Conservation (phyloP, 108 stramenopile genomes). For the Mediolabrus comicus region DNA sequence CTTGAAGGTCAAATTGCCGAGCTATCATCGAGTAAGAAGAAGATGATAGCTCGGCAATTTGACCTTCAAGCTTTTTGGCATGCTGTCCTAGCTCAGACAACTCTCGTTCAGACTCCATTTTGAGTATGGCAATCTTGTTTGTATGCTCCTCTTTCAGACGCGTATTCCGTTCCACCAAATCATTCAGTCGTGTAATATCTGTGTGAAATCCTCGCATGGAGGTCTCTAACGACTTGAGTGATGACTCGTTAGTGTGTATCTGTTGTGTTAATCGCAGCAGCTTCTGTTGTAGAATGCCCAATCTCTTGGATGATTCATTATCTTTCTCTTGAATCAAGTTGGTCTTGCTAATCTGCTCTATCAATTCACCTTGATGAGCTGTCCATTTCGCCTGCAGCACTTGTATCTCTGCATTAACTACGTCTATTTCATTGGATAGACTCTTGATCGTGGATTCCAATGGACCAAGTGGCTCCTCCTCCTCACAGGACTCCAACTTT, state of each 20-base stretch:
- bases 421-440: conserved; percentile 62
- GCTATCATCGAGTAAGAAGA: conserved; percentile 33
- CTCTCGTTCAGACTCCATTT: conserved; percentile 70
- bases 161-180: conserved; percentile 69
- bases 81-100: conserved; percentile 66
- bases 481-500: conserved; percentile 58
- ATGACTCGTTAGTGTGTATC: conserved; percentile 45
- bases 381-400: conserved; percentile 72
- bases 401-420: conserved; percentile 20
- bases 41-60: conserved; percentile 39
- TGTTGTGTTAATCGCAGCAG: conserved; percentile 56
- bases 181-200: conserved; percentile 73
- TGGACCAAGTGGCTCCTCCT: conserved; percentile 73
- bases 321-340: conserved; percentile 57
- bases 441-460: conserved; percentile 78
- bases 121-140: conserved; percentile 48
- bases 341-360: conserved; percentile 49
- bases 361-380: conserved; percentile 62
- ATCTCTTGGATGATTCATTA: conserved; percentile 50
- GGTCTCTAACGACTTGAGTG: conserved; percentile 54
- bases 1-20: conserved; percentile 49
- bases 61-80: conserved; percentile 35
- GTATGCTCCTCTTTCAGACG: conserved; percentile 41
- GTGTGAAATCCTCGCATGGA: conserved; percentile 59
- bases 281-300: conserved; percentile 64